Conservation (phyloP, 768 basidiomycete species). For the Mycena vitilis region DNA sequence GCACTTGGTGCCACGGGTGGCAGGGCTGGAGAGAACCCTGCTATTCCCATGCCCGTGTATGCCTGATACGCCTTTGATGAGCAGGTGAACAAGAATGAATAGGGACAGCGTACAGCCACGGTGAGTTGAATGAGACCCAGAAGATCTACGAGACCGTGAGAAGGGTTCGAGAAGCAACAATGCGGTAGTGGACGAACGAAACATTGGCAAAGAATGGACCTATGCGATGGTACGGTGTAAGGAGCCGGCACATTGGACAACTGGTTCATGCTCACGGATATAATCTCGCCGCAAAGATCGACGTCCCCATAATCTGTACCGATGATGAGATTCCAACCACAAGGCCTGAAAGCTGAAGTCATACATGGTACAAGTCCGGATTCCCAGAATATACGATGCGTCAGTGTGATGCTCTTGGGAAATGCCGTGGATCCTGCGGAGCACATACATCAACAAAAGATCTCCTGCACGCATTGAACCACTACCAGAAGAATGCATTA, state of each 20-base stretch:
- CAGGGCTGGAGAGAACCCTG: slow-evolving; percentile 24
- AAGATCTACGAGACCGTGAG: slow-evolving; percentile 27
- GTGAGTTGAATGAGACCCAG: slow-evolving; percentile 32
- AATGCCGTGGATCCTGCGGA: slow-evolving; percentile 32
- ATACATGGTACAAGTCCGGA: slow-evolving; percentile 29
- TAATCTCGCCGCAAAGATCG: slow-evolving; percentile 35
- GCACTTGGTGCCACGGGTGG: slow-evolving; percentile 38
- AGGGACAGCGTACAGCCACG: slow-evolving; percentile 22
- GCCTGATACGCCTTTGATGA: slow-evolving; percentile 1
- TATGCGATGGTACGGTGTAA: neutral
- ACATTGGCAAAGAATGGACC: slow-evolving; percentile 33
- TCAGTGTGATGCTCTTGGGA: slow-evolving; percentile 31
- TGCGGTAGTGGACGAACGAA: slow-evolving; percentile 26
- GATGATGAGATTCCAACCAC: neutral
- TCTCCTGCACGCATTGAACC: no score
- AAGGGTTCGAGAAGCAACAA: no score
- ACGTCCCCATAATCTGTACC: slow-evolving; percentile 34
- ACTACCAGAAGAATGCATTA: slow-evolving; percentile 42
- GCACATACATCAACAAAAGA: neutral
- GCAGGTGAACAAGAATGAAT: neutral
- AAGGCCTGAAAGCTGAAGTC: no score
- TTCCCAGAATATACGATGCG: slow-evolving; percentile 19
- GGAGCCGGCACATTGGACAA: neutral
- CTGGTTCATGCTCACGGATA: slow-evolving; percentile 15
- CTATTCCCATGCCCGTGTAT: slow-evolving; percentile 28